Evolutionary conservation across 768 basidiomycete genomes (phyloP), one percentile per base, ranked within the genome.

Genomic region (Collybia sordida): DNA sequence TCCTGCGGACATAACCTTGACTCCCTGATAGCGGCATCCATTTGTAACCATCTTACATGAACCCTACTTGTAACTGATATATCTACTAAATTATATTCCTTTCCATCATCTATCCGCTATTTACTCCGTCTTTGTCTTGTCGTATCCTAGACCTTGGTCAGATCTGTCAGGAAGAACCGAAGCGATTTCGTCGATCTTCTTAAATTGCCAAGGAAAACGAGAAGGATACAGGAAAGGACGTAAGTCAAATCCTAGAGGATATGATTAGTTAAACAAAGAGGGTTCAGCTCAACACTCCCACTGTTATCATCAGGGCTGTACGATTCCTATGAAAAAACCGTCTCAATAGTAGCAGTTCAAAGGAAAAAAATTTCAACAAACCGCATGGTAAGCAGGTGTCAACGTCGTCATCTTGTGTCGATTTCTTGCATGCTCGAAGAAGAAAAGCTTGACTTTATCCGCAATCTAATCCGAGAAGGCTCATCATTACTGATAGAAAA

Each of bases 371-470:
- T 40, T 24, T 42, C 44, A 6, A 75, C 90, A 61, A 55, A 88
- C 96, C 42, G 94, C 94, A 64, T 97, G 94, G 61, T 97, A 97
- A 1, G 92, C 80, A 1, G 94, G 94, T 2, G 94, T 97, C 53
- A 97, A 64, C 0, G 93, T 96, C 21, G 94, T 96, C 94, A 99
- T 98, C 81, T 99, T 99, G 73, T 98, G 97, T 40, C 95, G 73
- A 66, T 99, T 99, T 46, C 95, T 78, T 0, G 97, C 97, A 59
- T 99, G 85, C 65, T 97, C 93, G 59, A 94, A 96, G 75, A 92
- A 98, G 75, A 99, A 99, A 34, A 85, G 70, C 66, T 99, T 98
- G 60, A 99, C 97, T 73, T 98, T 98, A 58, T 91, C 88, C 14
- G 95, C 97, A 50, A 98, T 93, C 94, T 94, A 54, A n/a, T 15